Percentiles rank a stretch among this genome's conserved stretches.
Evolutionary conservation across 2,329 filamentous ascomycete genomes (phyloP).

Genomic region (Fusarium papillatum): DNA sequence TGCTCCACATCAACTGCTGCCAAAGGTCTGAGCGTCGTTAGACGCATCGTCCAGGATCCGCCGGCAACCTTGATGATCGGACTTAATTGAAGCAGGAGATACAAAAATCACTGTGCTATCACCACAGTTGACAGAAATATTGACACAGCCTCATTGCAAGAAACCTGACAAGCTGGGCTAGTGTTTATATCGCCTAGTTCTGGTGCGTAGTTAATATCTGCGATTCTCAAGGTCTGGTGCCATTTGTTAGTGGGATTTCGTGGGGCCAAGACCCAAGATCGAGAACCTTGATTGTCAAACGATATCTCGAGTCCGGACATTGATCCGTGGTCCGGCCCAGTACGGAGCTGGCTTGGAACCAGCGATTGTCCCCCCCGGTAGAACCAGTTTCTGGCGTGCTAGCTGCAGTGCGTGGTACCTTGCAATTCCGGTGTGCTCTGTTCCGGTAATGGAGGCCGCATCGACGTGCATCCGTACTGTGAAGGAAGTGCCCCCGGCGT

Average conservation of each 20-base stretch:
- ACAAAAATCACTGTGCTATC: neutral
- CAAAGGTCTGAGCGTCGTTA: conserved; percentile 35
- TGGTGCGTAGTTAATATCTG: neutral
- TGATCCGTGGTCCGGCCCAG: neutral
- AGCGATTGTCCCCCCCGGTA: neutral
- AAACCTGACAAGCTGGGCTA: neutral
- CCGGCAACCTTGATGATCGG: conserved; percentile 37
- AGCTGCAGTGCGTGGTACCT: neutral
- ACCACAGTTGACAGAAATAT: neutral
- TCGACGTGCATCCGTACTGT: neutral
- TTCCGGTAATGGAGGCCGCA: neutral
- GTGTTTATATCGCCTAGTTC: neutral
- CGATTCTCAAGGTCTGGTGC: conserved; percentile 4
- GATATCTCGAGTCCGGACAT: neutral
- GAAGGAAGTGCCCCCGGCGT: neutral
- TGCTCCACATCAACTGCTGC: conserved; percentile 34
- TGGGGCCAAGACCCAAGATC: neutral
- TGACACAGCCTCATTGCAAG: neutral
- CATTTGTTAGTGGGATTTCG: conserved; percentile 15
- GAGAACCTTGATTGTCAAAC: conserved; percentile 14
- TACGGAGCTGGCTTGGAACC: neutral
- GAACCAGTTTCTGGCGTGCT: neutral
- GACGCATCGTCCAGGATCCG: conserved; percentile 28
- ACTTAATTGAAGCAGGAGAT: neutral
- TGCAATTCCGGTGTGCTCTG: neutral